phyloP scores from a whole-genome alignment of 805 yeast species.

The Isabelozyma heimii region DNA sequence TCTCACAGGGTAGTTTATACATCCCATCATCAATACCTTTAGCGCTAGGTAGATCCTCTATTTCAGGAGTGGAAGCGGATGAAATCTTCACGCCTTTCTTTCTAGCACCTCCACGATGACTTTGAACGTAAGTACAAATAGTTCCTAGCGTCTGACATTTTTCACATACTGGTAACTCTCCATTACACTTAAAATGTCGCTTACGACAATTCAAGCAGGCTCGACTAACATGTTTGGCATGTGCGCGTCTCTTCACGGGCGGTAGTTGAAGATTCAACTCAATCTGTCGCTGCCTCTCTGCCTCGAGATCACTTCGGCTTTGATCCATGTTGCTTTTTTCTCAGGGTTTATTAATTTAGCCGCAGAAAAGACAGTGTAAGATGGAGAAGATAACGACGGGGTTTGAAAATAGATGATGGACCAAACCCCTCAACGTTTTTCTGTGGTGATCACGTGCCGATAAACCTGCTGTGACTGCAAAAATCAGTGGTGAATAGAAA shows the following conservation, averaged over 20 bases:
- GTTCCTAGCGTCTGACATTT: constrained; percentile 35
- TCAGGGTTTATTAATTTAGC: too few species aligned
- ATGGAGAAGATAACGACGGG: neutral
- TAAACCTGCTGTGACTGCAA: neutral
- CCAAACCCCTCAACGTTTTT: neutral
- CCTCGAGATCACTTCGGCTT: too few species aligned
- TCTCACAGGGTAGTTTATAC: too few species aligned
- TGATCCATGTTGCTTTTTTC: too few species aligned
- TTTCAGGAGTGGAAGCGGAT: neutral
- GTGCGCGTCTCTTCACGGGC: neutral
- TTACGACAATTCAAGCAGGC: constrained; percentile 54
- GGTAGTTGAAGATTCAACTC: neutral
- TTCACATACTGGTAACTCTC: constrained; percentile 43
- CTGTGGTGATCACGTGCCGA: neutral
- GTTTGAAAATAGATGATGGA: neutral
- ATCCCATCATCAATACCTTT: too few species aligned
- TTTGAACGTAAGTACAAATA: constrained; percentile 47
- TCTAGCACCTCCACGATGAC: constrained; percentile 54
- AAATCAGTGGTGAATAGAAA: neutral
- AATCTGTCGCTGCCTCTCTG: neutral
- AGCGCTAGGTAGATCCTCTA: too few species aligned
- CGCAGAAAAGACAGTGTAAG: too few species aligned
- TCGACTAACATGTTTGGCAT: constrained; percentile 11
- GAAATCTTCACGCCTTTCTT: constrained; percentile 38
- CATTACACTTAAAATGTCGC: constrained; percentile 51